Evolutionary conservation across 2,329 filamentous ascomycete species (phyloP).

Genomic region (Rhexocercosporidium sp.): DNA sequence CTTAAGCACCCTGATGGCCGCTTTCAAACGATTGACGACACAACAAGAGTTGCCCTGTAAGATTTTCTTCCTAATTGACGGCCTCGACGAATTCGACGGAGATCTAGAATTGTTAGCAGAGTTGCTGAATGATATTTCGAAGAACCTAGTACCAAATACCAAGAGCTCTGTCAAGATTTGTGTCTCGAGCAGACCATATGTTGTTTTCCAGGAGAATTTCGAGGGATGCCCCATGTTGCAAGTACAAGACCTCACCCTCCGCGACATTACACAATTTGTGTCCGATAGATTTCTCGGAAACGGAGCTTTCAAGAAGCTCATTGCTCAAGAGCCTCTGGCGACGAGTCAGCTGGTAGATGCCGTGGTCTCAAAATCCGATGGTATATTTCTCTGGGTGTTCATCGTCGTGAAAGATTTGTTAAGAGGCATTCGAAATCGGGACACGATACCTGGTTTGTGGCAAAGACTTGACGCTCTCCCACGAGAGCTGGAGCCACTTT

Average conservation of each 20-base stretch:
- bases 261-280: conserved; percentile 33
- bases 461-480: conserved; percentile 6
- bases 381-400: conserved; percentile 34
- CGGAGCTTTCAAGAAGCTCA: conserved; percentile 18
- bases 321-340: background rate
- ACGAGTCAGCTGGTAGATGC: conserved; percentile 8
- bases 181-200: conserved; percentile 3
- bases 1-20: background rate
- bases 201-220: conserved; percentile 29
- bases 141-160: background rate
- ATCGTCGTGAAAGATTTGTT: conserved; percentile 27
- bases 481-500: conserved; percentile 16
- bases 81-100: conserved; percentile 25
- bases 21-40: conserved; percentile 12
- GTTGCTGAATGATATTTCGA: conserved; percentile 5
- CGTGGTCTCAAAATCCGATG: conserved; percentile 22
- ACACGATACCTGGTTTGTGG: conserved; percentile 19
- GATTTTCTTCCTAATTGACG: conserved; percentile 26
- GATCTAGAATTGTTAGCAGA: conserved; percentile 16
- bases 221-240: conserved; percentile 19
- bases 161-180: conserved; percentile 5
- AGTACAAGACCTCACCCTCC: conserved; percentile 32
- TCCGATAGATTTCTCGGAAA: conserved; percentile 23
- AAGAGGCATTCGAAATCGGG: conserved; percentile 18
- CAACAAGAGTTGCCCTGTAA: background rate